phyloP scores from a whole-genome alignment of 331 rosid genomes.

The Acacia concinna region DNA sequence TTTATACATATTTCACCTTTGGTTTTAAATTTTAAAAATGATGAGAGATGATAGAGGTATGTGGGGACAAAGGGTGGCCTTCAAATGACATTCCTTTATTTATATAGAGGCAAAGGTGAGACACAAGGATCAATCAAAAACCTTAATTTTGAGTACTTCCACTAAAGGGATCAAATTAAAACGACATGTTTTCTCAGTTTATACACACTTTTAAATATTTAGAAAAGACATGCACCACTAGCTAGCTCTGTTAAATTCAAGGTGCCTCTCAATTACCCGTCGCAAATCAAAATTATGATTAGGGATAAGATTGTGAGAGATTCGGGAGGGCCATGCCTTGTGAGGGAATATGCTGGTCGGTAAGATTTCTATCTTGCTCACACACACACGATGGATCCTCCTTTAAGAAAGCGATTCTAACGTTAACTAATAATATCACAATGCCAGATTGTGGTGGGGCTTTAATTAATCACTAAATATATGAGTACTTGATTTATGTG shows the following conservation, averaged over 20 bases:
- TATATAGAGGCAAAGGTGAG: constrained; percentile 24
- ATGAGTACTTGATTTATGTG: too few relatives aligned
- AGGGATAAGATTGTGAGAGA: constrained; percentile 62
- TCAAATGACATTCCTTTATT: constrained; percentile 18
- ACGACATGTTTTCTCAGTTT: neutral
- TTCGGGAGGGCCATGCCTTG: constrained; percentile 46
- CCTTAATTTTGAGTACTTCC: constrained; percentile 29
- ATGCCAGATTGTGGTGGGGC: neutral
- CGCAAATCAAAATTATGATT: constrained; percentile 50
- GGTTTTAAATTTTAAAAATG: constrained; percentile 53
- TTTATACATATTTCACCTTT: constrained; percentile 37
- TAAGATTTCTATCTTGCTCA: neutral
- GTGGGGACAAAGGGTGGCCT: constrained; percentile 9
- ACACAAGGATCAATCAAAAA: constrained; percentile 34
- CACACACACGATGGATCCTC: neutral
- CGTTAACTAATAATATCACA: neutral
- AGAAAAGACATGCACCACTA: neutral
- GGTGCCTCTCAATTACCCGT: neutral
- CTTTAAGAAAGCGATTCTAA: neutral
- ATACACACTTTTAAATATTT: neutral
- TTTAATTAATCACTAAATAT: neutral
- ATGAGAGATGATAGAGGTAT: constrained; percentile 35
- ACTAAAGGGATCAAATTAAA: constrained; percentile 8
- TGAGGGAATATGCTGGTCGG: constrained; percentile 26
- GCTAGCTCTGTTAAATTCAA: neutral